Base-by-base conservation (phyloP, 1,284 basidiomycete genomes). In the Hemileia vastatrix region DNA sequence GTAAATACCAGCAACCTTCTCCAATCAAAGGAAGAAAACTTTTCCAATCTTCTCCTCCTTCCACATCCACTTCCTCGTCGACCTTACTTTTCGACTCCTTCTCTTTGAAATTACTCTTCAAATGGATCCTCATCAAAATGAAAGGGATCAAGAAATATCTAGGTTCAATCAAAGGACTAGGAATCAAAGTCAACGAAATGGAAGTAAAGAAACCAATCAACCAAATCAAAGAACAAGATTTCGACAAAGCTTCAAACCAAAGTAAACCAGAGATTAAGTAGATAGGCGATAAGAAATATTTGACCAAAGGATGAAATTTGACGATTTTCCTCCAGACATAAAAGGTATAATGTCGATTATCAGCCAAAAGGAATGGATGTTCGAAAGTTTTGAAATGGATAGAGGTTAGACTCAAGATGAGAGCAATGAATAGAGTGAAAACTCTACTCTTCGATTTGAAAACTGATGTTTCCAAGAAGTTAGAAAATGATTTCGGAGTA, bases 321-420 rank as follows among this genome's bases (percentile, higher is more conserved):
- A 86, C 86, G 67, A 93, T 78, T 66, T 88, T 80, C 45, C 85
- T 82, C 89, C 90, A 94, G 55, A 94, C 78, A 77, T 96, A 96
- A 79, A 95, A 96, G 13, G 88, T 88, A 75, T 91, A 95, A 73
- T 96, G 92, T 52, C 92, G 83, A 74, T 96, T 96, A 79, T 96
- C 92, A 24, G 92, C 85, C 11, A 96, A 82, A 36, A 96, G 77
- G 79, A 96, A 96, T 0, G 91, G 90, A 73, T 96, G 92, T 70
- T 89, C 86, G 66, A 93, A 86, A 53, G 90, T 95, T 76, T 21
- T 67, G 49, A 51, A 62, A 31, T 43, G 68, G 47, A 53, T 47
- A 36, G 5, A 33, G 43, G 54, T 4, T 52, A n/a, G n/a, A n/a
- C n/a, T n/a, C n/a, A n/a, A n/a, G n/a, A n/a, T n/a, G n/a, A n/a